Conservation (phyloP, 176 grass and related monocot genomes). For the Sorghum bicolor region DNA sequence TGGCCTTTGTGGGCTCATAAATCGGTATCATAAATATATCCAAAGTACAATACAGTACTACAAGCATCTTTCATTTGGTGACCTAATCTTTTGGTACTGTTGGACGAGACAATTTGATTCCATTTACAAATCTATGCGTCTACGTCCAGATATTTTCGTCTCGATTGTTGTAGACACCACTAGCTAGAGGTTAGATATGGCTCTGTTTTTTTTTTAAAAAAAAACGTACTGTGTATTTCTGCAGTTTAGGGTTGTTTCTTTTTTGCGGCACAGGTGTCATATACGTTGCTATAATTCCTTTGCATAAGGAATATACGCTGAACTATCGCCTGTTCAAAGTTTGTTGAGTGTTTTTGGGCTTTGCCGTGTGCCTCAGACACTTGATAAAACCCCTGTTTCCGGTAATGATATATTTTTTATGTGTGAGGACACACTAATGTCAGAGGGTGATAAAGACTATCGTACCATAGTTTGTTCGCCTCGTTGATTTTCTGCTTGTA, state of each 20-base stretch:
- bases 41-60: not conserved
- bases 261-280: not conserved
- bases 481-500: no score
- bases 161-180: not conserved
- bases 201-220: not conserved
- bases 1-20: not conserved
- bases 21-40: not conserved
- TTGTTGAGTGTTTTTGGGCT: no score
- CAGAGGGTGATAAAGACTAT: no score
- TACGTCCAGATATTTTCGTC: not conserved
- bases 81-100: conserved; percentile 9
- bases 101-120: not conserved
- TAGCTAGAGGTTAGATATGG: not conserved
- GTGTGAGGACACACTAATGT: no score
- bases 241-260: not conserved
- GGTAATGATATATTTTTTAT: no score
- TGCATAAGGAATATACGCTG: no score
- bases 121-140: not conserved
- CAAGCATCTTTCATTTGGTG: conserved; percentile 15
- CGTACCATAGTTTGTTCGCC: no score
- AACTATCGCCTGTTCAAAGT: no score
- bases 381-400: no score
- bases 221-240: not conserved
- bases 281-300: no score
- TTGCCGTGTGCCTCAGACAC: no score